A percentile compares a stretch with the other conserved stretches of the same genome.
Conservation (phyloP, 768 basidiomycete species). For the Suillus subluteus region DNA sequence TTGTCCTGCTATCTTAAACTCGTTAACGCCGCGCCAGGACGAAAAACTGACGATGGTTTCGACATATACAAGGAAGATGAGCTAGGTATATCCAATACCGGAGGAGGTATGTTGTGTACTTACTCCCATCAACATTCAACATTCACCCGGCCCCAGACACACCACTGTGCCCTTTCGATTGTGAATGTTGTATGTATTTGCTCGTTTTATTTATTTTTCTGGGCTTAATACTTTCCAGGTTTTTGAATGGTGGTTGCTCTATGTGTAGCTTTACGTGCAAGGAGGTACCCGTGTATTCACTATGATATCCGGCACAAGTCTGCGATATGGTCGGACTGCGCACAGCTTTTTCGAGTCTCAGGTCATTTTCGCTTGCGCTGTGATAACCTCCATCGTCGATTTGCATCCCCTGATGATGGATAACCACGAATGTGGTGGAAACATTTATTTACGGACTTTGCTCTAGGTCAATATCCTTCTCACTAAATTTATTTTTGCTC, state of each 20-base stretch:
- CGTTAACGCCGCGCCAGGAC: slow-evolving; percentile 50
- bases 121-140: slow-evolving; percentile 19
- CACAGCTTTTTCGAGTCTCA: background rate
- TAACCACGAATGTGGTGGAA: too few species aligned
- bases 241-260: slow-evolving; percentile 23
- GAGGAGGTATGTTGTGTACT: slow-evolving; percentile 62
- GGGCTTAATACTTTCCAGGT: slow-evolving; percentile 21
- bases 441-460: background rate
- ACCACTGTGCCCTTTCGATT: slow-evolving; percentile 85
- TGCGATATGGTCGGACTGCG: background rate
- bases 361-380: background rate
- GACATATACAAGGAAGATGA: slow-evolving; percentile 83
- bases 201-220: background rate
- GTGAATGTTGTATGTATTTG: slow-evolving; percentile 74
- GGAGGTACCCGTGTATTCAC: slow-evolving; percentile 10
- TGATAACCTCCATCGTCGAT: background rate
- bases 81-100: slow-evolving; percentile 65
- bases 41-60: slow-evolving; percentile 81
- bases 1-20: slow-evolving; percentile 8
- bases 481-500: background rate
- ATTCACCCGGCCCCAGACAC: slow-evolving; percentile 58
- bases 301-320: background rate
- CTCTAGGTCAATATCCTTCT: background rate
- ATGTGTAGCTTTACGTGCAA: slow-evolving; percentile 7
- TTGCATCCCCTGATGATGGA: background rate